Base-by-base conservation (phyloP, 2,329 filamentous ascomycete genomes). In the Colletotrichum orbiculare region DNA sequence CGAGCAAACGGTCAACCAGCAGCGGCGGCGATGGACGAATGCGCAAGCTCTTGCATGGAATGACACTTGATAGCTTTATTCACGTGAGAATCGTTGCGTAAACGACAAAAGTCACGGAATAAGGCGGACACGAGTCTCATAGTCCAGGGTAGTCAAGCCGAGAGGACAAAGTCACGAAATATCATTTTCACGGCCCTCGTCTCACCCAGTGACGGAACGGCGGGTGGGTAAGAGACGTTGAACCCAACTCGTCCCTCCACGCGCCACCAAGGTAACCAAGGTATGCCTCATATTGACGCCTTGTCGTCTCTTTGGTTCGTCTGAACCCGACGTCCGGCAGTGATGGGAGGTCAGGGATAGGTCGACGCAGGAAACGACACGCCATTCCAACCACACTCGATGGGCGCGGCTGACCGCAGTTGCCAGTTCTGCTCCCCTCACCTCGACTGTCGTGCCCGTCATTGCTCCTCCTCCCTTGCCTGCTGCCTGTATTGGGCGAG, bases 361-460 rank as follows among this genome's bases (percentile, higher is more conserved):
- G 46, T 47, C 41, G 41, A 50, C 46, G 25, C 33, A 33, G 42
- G 10, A 34, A 17, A 38, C 42, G 12, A 34, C 12, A 41, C 41
- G 46, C 39, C 41, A 62, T 65, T 62, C 33, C 42, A 53, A 65
- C 62, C 57, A 50, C 62, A 62, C 37, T 56, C 45, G 9, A 45
- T 47, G 6, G 35, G 52, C 62, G 35, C 62, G 62, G 62, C 62
- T 62, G 57, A 56, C 50, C 47, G 57, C 58, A 42, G 41, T 52
- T 53, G 25, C 12, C 15, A 35, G 4, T 37, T 15, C 33, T 45
- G 13, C 35, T 41, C 37, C 37, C 13, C 17, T 17, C 15, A 38
- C 50, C 39, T 33, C 41, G n/a, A n/a, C 17, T 25, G 43, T 15
- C 15, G 6, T 25, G n/a, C 43, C 25, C 6, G 8, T 17, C 25